Base-by-base conservation (phyloP, 257 asterid genomes). In the Nicotiana knightiana region DNA sequence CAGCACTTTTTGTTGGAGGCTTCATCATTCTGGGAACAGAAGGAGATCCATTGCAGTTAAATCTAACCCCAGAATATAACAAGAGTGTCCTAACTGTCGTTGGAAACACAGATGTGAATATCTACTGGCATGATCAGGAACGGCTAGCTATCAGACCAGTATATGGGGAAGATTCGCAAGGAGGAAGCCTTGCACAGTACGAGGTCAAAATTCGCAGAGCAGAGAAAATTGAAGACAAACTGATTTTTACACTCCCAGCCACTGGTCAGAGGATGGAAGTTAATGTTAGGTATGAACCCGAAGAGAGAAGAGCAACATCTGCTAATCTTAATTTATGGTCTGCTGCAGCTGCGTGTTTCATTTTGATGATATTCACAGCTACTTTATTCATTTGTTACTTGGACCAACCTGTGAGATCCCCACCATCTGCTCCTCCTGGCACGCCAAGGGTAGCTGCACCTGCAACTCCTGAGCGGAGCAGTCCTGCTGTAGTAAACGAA, bases 1-100 rank as follows among this genome's bases (percentile, higher is more conserved):
- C 98, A 37, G 95, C 95, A 53, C 91, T 89, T 46, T 95, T 95
- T 81, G 77, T 93, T 33, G 97, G 97, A 67, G 99, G 97, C 28
- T 95, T 95, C 82, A 6, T 86, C 48, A 82, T 93, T 63, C 90
- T 83, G 32, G 97, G 87, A 84, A 88, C 88, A 88, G 91, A 85
- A 63, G 87, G 87, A 65, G 84, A 85, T 68, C 80, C 91, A 4
- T 55, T 82, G 64, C 93, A 80, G 82, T 87, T 95, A 53, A 92
- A 88, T 84, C 87, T 95, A 48, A 89, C 97, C 24, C 87, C 84
- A 37, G 86, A 63, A 81, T 88, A 85, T 12, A 88, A 77, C 85
- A 86, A 84, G 82, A 84, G 92, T 33, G 79, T 88, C 63, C 55
- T 95, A 68, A 93, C 95, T 85, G 73, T 93, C 61, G 83, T 88